A percentile compares a stretch with the other conserved stretches of the same genome.
Conservation (phyloP, 2,329 filamentous ascomycete genomes). For the Curvularia verruculosa region DNA sequence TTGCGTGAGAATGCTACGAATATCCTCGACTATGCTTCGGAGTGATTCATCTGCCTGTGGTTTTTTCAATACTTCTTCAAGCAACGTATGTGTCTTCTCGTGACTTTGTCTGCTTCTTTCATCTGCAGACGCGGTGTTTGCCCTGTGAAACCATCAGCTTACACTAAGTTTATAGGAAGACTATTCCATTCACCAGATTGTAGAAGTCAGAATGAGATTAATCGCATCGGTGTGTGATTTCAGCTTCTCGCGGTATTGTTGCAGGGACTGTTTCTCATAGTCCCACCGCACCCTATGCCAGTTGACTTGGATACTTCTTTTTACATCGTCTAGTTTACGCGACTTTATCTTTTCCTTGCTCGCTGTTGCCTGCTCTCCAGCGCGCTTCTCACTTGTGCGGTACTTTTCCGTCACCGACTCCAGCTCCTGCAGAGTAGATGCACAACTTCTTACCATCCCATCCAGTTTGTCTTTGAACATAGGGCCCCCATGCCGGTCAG, state of each 20-base stretch:
- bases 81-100: background rate
- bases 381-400: background rate
- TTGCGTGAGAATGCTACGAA: background rate
- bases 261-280: background rate
- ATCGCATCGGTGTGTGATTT: slow-evolving; percentile 4
- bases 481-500: background rate
- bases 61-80: background rate
- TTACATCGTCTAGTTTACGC: background rate
- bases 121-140: background rate
- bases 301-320: background rate
- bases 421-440: background rate
- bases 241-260: background rate
- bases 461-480: background rate
- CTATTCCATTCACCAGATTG: background rate
- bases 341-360: background rate
- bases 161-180: background rate
- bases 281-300: slow-evolving; percentile 5
- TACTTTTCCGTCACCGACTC: background rate
- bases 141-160: background rate
- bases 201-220: slow-evolving; percentile 1
- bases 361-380: background rate
- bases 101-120: background rate
- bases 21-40: background rate
- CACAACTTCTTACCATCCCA: background rate
- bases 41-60: background rate